phyloP scores from a whole-genome alignment of 2,329 filamentous ascomycete species.

The Chaetomium sp. region DNA sequence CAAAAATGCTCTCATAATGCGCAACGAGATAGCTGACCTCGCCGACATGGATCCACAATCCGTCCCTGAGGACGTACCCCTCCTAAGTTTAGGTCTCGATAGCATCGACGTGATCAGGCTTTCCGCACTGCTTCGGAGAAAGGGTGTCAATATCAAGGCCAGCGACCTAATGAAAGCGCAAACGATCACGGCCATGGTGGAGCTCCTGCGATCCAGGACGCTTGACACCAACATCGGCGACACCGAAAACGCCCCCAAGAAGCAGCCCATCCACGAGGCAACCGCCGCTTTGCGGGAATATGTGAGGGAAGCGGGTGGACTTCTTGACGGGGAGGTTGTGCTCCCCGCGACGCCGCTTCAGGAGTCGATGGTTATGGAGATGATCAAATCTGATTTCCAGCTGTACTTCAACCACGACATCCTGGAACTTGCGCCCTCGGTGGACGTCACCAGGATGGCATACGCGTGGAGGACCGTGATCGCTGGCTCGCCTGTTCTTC shows the following conservation, averaged over 20 bases:
- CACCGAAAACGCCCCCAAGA: neutral
- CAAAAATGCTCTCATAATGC: conserved; percentile 53
- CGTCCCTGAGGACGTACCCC: conserved; percentile 61
- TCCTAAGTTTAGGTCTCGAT: conserved; percentile 84
- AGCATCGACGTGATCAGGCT: conserved; percentile 91
- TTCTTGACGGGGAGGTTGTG: conserved; percentile 56
- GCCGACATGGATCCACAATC: conserved; percentile 54
- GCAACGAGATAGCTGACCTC: conserved; percentile 64
- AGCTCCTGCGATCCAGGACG: conserved; percentile 29
- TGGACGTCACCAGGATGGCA: conserved; percentile 60
- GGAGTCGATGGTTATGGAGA: conserved; percentile 82
- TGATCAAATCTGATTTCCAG: conserved; percentile 71
- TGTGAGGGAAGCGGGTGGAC: conserved; percentile 41
- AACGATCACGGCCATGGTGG: conserved; percentile 64
- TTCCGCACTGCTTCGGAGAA: conserved; percentile 67
- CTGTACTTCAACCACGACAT: conserved; percentile 88
- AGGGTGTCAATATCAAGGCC: conserved; percentile 64
- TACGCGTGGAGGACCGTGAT: conserved; percentile 65
- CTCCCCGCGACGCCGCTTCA: conserved; percentile 81
- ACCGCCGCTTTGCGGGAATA: conserved; percentile 42
- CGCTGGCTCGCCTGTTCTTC: conserved; percentile 66
- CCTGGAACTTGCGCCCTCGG: conserved; percentile 57
- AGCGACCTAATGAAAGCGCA: conserved; percentile 75
- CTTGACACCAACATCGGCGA: neutral
- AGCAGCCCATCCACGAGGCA: neutral